Evolutionary conservation across 805 yeast genomes (phyloP), one percentile per base, ranked within the genome.

Genomic region (Wickerhamiella musiphila): DNA sequence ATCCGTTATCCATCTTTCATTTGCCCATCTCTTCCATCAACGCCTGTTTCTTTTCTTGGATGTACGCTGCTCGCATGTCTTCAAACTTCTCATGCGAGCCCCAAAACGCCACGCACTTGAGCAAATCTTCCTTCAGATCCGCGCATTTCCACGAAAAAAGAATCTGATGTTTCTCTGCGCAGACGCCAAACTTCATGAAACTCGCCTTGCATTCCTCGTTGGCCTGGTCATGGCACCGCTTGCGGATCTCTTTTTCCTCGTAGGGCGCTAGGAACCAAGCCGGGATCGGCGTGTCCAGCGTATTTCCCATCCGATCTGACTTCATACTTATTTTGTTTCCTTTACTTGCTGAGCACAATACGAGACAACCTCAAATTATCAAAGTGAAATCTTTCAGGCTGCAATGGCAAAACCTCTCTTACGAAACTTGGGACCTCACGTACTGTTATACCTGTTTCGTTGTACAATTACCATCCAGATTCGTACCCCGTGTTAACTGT

Each of bases 231-330:
- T 53, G 58, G 28, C 47, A 42, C 29, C 47, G 44, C 22, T 46
- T 41, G 5, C 53, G 44, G 24, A 55, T 43, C 35, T 44, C 51
- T 40, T 49, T 52, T 34, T 55, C 60, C 28, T 55, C 59, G 37
- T 49, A 36, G 3, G 59, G 60, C 6, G 59, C 53, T 24, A 55
- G 41, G 31, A 55, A 46, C 59, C 59, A 55, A n/a, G 48, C 43
- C 3, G 59, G 58, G 6, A 46, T 39, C 4, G 49, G 43, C 9
- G 43, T 37, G n/a, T 43, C 46, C 3, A 17, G 35, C 5, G 33
- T 22, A 26, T 39, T 39, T n/a, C 40, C 39, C n/a, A 28, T 11
- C 5, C 19, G 23, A 17, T 28, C 30, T 11, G 30, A n/a, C n/a
- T n/a, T n/a, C n/a, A n/a, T n/a, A n/a, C n/a, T n/a, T n/a, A n/a